phyloP scores from a whole-genome alignment of 1,284 basidiomycete genomes.

The Vanrija sp. region DNA sequence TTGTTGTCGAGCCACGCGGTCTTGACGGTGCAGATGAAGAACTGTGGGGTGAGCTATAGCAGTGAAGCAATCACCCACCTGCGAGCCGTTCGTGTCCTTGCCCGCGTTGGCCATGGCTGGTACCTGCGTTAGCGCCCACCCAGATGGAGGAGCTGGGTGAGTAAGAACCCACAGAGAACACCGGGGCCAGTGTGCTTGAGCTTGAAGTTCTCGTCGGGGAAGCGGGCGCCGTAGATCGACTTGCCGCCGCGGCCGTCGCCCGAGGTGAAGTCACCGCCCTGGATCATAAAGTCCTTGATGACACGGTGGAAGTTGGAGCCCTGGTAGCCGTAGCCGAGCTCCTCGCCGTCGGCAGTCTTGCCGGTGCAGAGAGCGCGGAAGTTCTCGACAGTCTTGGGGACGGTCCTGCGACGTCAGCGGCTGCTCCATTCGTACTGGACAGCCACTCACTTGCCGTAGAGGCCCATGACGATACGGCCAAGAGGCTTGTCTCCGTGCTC shows the following conservation, averaged over 20 bases:
- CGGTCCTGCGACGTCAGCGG: slow-evolving; percentile 58
- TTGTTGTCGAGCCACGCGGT: slow-evolving; percentile 60
- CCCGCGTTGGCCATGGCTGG: slow-evolving; percentile 82
- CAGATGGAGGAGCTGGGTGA: no score
- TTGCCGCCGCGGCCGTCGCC: slow-evolving; percentile 63
- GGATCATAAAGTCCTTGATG: slow-evolving; percentile 68
- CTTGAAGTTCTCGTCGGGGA: slow-evolving; percentile 77
- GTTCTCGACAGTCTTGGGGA: slow-evolving; percentile 68
- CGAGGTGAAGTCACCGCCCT: slow-evolving; percentile 67
- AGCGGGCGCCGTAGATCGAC: slow-evolving; percentile 58
- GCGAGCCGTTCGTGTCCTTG: slow-evolving; percentile 49
- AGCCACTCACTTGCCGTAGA: slow-evolving; percentile 66
- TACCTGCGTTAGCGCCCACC: slow-evolving; percentile 8
- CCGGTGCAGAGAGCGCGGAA: slow-evolving; percentile 68
- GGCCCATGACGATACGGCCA: slow-evolving; percentile 76
- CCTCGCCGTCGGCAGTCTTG: slow-evolving; percentile 69
- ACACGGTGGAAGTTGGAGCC: slow-evolving; percentile 67
- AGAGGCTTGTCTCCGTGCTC: slow-evolving; percentile 77
- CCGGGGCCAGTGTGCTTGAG: slow-evolving; percentile 82
- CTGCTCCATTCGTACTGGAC: neutral
- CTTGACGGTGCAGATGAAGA: slow-evolving; percentile 71
- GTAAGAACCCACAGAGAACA: slow-evolving; percentile 56
- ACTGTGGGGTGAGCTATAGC: slow-evolving; percentile 25
- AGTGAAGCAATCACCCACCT: slow-evolving; percentile 10
- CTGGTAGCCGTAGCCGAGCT: slow-evolving; percentile 68